phyloP scores from a whole-genome alignment of 1,139 yeast species.

The Diutina sp. region DNA sequence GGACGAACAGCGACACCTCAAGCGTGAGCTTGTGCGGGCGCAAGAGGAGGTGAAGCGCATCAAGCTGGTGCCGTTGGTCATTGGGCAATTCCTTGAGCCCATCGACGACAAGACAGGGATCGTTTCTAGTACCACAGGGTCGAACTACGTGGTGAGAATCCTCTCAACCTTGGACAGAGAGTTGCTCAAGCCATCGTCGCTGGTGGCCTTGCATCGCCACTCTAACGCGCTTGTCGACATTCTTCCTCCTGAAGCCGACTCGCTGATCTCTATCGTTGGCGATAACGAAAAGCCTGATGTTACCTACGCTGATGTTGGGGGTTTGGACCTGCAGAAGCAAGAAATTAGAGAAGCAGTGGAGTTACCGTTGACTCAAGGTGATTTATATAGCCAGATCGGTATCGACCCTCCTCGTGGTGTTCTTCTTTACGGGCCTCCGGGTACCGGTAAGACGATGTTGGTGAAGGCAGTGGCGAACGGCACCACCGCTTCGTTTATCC shows the following conservation, averaged over 20 bases:
- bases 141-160: conserved; percentile 91
- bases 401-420: conserved; percentile 99
- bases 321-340: conserved; percentile 97
- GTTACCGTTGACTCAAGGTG: conserved; percentile 86
- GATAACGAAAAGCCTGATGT: conserved; percentile 91
- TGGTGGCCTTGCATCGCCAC: conserved; percentile 96
- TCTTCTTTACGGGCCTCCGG: conserved; percentile 94
- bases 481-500: conserved; percentile 88
- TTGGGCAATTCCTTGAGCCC: conserved; percentile 96
- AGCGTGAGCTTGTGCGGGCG: conserved; percentile 87
- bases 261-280: conserved; percentile 88
- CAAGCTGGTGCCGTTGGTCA: conserved; percentile 93
- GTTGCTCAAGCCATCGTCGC: conserved; percentile 83
- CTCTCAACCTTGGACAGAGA: conserved; percentile 92
- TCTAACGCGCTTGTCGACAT: conserved; percentile 96
- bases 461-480: conserved; percentile 98
- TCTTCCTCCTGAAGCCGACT: conserved; percentile 97
- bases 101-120: conserved; percentile 95
- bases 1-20: conserved; percentile 94
- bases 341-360: conserved; percentile 98
- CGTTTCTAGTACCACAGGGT: conserved; percentile 94
- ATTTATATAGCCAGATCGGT: conserved; percentile 92
- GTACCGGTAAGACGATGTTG: conserved; percentile 98
- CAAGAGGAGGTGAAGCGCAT: conserved; percentile 97
- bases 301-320: conserved; percentile 91